Evolutionary conservation across 768 basidiomycete species (phyloP), one percentile per base, ranked within the genome.

Genomic region (Mycena galopus): DNA sequence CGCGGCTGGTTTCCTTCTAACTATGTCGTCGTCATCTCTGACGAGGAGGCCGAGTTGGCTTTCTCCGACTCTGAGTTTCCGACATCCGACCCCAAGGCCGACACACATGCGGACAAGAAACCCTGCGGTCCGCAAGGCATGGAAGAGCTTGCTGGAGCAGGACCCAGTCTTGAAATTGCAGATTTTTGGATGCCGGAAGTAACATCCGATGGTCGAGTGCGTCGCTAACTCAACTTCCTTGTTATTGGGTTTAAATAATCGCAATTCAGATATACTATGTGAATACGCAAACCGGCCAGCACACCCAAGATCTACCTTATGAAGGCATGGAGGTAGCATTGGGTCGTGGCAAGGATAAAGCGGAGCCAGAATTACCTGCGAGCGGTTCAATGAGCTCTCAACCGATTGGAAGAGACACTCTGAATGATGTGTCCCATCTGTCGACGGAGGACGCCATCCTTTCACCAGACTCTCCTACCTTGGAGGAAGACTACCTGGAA

Each of bases 1-100:
- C 91, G 97, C 59, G 97, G 97, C 67, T 97, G 96, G 96, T 97
- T 99, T 82, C 97, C 97, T 23, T 95, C 94, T 75, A 99, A 99
- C 84, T 98, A 97, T 84, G 96, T 98, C 55, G 83, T 86, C 58
- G 80, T 89, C 50, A 91, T 98, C 65, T 88, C 90, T 23, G 94
- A 94, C 73, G 92, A 94, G 77, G 94, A 95, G 78, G 94, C 92
- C 3, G 95, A 95, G 69, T 81, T 87, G 29, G 89, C 87, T 12
- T 87, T 93, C 72, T 84, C 88, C 14, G 88, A 90, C 73, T 84
- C 88, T 14, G 87, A 91, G 67, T 80, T 82, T 37, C 82, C 87
- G 23, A 83, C 85, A 50, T 76, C 78, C 44, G 84, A 83, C 50
- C 76, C 75, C 65, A 71, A 73, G 62, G 70, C 59, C 61, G 64